phyloP scores from a whole-genome alignment of 495 filamentous ascomycete species.

The Hyaloscypha finlandica region DNA sequence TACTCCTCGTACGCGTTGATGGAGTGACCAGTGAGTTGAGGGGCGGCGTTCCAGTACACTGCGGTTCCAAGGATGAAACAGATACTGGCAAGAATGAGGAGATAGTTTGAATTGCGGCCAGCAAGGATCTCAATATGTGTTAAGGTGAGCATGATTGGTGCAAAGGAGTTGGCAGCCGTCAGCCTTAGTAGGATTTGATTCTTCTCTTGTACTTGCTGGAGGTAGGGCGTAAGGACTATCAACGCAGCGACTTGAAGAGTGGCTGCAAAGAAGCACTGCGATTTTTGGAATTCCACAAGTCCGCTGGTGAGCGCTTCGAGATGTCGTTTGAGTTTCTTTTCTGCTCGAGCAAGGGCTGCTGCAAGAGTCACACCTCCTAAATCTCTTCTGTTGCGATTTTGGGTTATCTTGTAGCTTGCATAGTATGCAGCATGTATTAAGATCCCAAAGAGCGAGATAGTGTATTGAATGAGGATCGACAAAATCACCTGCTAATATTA shows the following conservation, averaged over 20 bases:
- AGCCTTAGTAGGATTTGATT: constrained; percentile 13
- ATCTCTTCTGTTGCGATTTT: background rate
- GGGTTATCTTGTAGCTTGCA: background rate
- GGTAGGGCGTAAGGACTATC: constrained; percentile 7
- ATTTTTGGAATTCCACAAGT: constrained; percentile 23
- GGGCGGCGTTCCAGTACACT: background rate
- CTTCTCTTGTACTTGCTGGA: background rate
- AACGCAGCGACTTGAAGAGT: constrained; percentile 17
- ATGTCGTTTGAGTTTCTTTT: background rate
- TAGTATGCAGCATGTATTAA: constrained; percentile 3
- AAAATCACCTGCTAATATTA: constrained; percentile 12
- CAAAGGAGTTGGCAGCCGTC: constrained; percentile 15
- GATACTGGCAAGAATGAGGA: constrained; percentile 2
- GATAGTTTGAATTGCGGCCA: constrained; percentile 7
- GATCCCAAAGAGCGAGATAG: constrained; percentile 12
- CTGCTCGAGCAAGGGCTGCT: background rate
- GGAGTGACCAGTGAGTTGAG: background rate
- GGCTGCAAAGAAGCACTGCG: constrained; percentile 20
- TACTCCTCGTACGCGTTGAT: background rate
- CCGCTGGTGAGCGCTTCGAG: constrained; percentile 9
- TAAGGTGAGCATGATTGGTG: constrained; percentile 17
- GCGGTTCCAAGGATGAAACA: constrained; percentile 5
- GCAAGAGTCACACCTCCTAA: background rate
- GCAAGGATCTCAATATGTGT: constrained; percentile 12
- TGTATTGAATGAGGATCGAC: constrained; percentile 18